Evolutionary conservation across 768 basidiomycete species (phyloP).

Genomic region (Rubroboletus satanas): DNA sequence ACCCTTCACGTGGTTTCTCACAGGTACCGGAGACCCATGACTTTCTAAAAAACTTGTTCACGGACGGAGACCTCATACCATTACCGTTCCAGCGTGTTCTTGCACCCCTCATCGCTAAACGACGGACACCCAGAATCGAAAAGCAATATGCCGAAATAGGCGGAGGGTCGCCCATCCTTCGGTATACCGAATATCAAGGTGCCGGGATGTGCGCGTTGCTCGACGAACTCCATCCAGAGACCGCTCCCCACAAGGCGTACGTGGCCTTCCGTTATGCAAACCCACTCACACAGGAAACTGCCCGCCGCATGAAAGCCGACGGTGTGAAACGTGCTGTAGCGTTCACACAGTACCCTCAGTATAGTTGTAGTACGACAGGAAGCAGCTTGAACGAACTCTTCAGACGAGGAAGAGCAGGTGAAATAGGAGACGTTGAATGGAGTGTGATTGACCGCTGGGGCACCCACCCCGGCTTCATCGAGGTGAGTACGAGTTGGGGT

Average conservation of each 20-base stretch:
- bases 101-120: constrained; percentile 84
- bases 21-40: constrained; percentile 90
- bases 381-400: constrained; percentile 95
- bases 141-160: constrained; percentile 93
- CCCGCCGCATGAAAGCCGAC: constrained; percentile 81
- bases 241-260: constrained; percentile 94
- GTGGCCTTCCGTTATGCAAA: constrained; percentile 93
- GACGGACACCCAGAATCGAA: constrained; percentile 91
- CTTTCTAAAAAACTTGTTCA: constrained; percentile 90
- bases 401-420: constrained; percentile 57
- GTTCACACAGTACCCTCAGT: constrained; percentile 98
- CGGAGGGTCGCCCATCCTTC: constrained; percentile 93
- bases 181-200: constrained; percentile 86
- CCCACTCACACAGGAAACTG: constrained; percentile 81
- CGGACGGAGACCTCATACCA: constrained; percentile 91
- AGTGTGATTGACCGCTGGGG: constrained; percentile 99
- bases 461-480: constrained; percentile 89
- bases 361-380: constrained; percentile 96
- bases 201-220: constrained; percentile 84
- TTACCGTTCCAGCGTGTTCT: constrained; percentile 86
- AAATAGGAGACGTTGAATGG: constrained; percentile 76
- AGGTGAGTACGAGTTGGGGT: constrained; percentile 51
- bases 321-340: constrained; percentile 91
- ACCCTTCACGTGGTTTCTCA: constrained; percentile 2
- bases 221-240: constrained; percentile 90